Conservation (phyloP, 23 red algal genomes). For the Gracilariopsis chorda region DNA sequence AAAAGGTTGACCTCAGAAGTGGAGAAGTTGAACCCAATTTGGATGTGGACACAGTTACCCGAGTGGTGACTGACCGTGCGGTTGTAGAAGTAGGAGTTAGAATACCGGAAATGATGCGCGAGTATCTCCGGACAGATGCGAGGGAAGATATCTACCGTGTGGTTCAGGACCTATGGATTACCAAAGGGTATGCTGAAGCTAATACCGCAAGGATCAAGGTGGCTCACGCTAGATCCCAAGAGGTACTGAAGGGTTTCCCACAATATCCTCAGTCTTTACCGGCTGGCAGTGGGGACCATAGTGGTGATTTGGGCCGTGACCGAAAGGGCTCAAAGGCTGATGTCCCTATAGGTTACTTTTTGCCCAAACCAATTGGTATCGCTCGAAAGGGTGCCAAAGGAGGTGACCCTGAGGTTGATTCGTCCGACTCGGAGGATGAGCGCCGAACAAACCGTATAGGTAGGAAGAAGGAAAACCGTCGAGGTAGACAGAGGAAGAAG, state of each 20-base stretch:
- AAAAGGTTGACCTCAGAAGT: background rate
- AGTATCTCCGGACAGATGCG: background rate
- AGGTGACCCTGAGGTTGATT: background rate
- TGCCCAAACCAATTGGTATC: background rate
- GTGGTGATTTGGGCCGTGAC: background rate
- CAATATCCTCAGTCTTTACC: too few relatives aligned
- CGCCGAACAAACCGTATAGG: background rate
- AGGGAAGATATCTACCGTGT: background rate
- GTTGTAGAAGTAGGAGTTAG: too few relatives aligned
- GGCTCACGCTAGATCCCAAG: background rate
- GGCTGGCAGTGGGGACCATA: background rate
- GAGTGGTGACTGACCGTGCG: too few relatives aligned
- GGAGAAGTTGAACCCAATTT: too few relatives aligned
- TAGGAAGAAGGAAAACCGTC: background rate
- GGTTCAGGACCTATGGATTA: background rate
- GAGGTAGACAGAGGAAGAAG: background rate
- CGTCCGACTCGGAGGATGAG: background rate
- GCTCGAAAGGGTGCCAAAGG: background rate
- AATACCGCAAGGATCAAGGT: background rate
- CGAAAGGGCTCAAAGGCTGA: too few relatives aligned
- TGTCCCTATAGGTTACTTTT: background rate
- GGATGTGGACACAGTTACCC: too few relatives aligned
- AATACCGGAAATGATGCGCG: background rate
- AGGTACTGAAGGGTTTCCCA: background rate
- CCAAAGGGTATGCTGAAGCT: background rate